phyloP scores from a whole-genome alignment of 2,329 filamentous ascomycete species.

The Penicillium sp. region DNA sequence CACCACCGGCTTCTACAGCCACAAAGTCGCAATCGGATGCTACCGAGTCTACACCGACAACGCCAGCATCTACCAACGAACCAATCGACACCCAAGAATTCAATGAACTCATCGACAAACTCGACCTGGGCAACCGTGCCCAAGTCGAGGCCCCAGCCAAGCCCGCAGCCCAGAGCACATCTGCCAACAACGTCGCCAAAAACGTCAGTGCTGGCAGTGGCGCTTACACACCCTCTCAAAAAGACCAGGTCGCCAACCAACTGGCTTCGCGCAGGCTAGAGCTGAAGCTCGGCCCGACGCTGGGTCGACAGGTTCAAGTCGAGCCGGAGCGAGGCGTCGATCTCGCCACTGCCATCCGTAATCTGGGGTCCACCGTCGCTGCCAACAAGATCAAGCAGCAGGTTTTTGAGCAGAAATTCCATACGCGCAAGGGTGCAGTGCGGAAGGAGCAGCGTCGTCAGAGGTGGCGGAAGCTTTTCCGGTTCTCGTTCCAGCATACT shows the following conservation, averaged over 20 bases:
- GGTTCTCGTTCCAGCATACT: constrained; percentile 40
- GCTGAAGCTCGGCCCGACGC: constrained; percentile 34
- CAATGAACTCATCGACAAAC: constrained; percentile 31
- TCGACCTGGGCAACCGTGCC: constrained; percentile 23
- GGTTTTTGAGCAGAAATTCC: constrained; percentile 34
- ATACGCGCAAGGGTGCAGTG: constrained; percentile 40
- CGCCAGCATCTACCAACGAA: constrained; percentile 5
- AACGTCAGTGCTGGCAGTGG: constrained; percentile 17
- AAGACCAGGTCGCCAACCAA: constrained; percentile 11
- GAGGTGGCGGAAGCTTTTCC: constrained; percentile 44
- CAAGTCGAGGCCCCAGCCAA: constrained; percentile 4
- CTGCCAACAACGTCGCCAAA: constrained; percentile 19
- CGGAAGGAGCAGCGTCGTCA: constrained; percentile 36
- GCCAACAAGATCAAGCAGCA: constrained; percentile 34
- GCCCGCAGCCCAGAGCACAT: constrained; percentile 4
- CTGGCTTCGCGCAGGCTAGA: constrained; percentile 24
- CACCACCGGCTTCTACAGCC: constrained; percentile 1
- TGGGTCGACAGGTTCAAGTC: constrained; percentile 34
- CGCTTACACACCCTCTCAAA: constrained; percentile 2
- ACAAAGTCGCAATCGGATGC: constrained; percentile 1
- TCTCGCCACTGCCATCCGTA: constrained; percentile 26
- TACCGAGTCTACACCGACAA: constrained; percentile 3
- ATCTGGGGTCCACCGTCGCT: constrained; percentile 22
- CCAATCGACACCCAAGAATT: constrained; percentile 20
- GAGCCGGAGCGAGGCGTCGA: constrained; percentile 32